Conservation (phyloP, 2,329 filamentous ascomycete species). For the Chalaropsis ovoidea region DNA sequence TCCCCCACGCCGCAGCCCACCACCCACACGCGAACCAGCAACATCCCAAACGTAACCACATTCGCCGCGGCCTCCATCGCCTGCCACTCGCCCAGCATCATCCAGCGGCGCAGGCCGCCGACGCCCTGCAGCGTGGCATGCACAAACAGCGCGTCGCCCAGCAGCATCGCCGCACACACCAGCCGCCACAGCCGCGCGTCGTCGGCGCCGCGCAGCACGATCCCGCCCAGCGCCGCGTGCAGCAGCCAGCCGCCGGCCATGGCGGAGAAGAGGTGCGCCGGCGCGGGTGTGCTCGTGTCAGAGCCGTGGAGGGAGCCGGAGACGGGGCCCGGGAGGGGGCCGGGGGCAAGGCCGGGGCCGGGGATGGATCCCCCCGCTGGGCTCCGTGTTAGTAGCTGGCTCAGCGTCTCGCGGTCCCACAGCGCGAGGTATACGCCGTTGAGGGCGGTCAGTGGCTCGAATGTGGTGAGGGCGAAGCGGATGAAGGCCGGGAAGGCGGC, state of each 20-base stretch:
- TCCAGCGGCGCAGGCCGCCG: conserved; percentile 19
- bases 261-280: conserved; percentile 18
- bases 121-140: conserved; percentile 20
- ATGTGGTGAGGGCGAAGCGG: conserved; percentile 15
- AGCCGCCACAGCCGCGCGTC: conserved; percentile 22
- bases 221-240: conserved; percentile 19
- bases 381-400: conserved; percentile 19
- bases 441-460: conserved; percentile 21
- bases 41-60: conserved; percentile 17
- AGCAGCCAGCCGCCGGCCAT: conserved; percentile 24
- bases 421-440: conserved; percentile 21
- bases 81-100: conserved; percentile 15
- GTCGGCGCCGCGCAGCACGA: conserved; percentile 13
- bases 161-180: conserved; percentile 22
- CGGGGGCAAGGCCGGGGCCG: not conserved
- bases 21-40: conserved; percentile 18
- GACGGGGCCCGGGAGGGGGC: not conserved
- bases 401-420: conserved; percentile 8
- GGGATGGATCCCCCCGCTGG: too few relatives aligned
- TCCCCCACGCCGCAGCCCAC: conserved; percentile 17
- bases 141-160: conserved; percentile 21
- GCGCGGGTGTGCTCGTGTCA: not conserved
- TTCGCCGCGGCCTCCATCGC: conserved; percentile 17
- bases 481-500: conserved; percentile 8
- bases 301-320: not conserved